Base-by-base conservation (phyloP, 2,329 filamentous ascomycete genomes). In the Thielaviopsis populi region DNA sequence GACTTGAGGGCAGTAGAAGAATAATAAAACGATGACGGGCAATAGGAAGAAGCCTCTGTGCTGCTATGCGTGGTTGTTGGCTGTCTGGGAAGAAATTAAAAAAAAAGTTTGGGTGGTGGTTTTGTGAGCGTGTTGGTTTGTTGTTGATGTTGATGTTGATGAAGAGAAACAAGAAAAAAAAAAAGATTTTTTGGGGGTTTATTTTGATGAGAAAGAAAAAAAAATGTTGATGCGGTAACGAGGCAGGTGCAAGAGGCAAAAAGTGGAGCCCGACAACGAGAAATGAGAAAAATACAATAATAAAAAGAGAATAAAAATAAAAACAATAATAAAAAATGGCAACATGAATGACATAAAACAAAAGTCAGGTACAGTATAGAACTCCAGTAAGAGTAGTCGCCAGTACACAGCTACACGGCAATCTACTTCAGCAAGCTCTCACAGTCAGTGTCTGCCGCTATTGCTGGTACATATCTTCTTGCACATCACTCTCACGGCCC, bases 171-270 rank as follows among this genome's bases (percentile, higher is more conserved):
- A 65, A 65, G 53, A 24, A 59, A 67, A 59, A 69, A 61, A 66
- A 58, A 53, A 50, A 54, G 54, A 48, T 62, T 61, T 62, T 58
- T 54, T 40, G 30, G 24, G 42, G 59, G 59, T 66, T 65, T 67
- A 65, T 67, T 67, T 67, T 61, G 65, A 61, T 61, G 41, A 37
- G 8, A 13, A 61, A 30, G 41, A 61, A 3, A 61, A 61, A 53
- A 63, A 66, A 62, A 64, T 66, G 66, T 67, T 67, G 66, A 63
- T 67, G 62, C 64, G 66, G 66, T 67, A 67, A 67, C 66, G 64
- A 63, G 33, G 61, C 62, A 30, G 43, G 43, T 30, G 40, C 53
- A 59, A 50, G 46, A 22, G 13, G 33, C 19, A 59, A 48, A 59
- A 33, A 63, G 53, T 54, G 48, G 61, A 30, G 33, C 30, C 50